phyloP scores from a whole-genome alignment of 1,284 basidiomycete species.

The Hemileia vastatrix region DNA sequence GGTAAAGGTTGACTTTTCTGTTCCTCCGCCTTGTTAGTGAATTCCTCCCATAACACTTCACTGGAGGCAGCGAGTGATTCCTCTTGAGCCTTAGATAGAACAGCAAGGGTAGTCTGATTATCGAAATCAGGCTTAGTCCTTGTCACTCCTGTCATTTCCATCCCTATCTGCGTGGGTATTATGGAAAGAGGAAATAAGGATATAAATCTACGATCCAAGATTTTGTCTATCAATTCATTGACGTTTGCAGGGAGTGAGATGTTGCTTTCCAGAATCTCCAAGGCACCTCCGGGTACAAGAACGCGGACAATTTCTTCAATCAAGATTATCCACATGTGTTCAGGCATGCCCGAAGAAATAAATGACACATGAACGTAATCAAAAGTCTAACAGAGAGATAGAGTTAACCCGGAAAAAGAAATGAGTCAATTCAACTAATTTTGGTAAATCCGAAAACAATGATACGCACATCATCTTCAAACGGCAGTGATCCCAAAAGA shows the following conservation, averaged over 20 bases:
- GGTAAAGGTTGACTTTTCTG: background rate
- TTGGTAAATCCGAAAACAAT: background rate
- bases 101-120: background rate
- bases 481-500: conserved; percentile 2
- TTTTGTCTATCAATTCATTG: background rate
- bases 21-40: background rate
- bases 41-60: background rate
- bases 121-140: background rate
- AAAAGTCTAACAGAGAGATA: background rate
- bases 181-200: conserved; percentile 11
- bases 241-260: background rate
- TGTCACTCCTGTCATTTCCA: background rate
- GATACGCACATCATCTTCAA: conserved; percentile 8
- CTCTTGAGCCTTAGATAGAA: background rate
- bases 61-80: conserved; percentile 4
- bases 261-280: conserved; percentile 12
- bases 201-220: conserved; percentile 5
- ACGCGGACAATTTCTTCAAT: conserved; percentile 9
- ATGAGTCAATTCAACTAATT: too few relatives aligned
- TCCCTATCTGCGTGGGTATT: conserved; percentile 1
- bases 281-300: background rate
- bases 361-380: conserved; percentile 18
- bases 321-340: conserved; percentile 4
- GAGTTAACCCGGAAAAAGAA: background rate
- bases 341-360: conserved; percentile 5